A percentile compares a stretch with the other conserved stretches of the same genome.
Conservation (phyloP, 305 asterid species). For the Lippia alba region DNA sequence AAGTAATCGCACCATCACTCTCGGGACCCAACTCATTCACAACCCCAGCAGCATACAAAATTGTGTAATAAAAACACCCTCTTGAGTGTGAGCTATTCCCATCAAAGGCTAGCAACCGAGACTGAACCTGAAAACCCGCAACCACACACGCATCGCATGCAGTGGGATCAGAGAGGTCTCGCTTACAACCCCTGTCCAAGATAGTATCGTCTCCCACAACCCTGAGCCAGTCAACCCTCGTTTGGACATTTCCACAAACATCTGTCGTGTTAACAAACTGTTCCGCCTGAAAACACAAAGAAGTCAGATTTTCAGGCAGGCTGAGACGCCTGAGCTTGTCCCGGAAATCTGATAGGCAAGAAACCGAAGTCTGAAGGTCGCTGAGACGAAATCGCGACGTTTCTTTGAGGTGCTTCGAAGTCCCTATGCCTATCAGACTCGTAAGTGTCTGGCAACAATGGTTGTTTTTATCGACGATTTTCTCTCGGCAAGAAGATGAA, state of each 20-base stretch:
- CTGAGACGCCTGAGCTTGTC: slow-evolving; percentile 43
- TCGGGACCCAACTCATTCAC: slow-evolving; percentile 58
- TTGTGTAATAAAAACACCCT: slow-evolving; percentile 60
- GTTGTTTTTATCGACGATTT: neutral
- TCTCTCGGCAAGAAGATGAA: slow-evolving; percentile 51
- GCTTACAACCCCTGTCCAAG: slow-evolving; percentile 47
- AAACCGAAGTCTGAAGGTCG: slow-evolving; percentile 43
- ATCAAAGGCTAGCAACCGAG: slow-evolving; percentile 47
- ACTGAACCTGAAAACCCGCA: slow-evolving; percentile 59
- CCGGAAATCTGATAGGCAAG: slow-evolving; percentile 61
- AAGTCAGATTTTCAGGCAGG: slow-evolving; percentile 41
- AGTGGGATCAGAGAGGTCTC: slow-evolving; percentile 43
- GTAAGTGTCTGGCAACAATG: slow-evolving; percentile 69
- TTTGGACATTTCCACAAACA: slow-evolving; percentile 53
- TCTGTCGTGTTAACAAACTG: slow-evolving; percentile 53
- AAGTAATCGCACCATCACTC: slow-evolving; percentile 53
- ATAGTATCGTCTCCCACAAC: slow-evolving; percentile 43
- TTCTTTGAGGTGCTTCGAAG: slow-evolving; percentile 51
- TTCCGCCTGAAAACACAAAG: slow-evolving; percentile 50
- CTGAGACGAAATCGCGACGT: slow-evolving; percentile 57
- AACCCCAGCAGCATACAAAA: slow-evolving; percentile 64
- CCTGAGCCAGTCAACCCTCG: slow-evolving; percentile 49
- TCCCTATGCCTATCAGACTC: slow-evolving; percentile 58
- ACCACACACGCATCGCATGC: slow-evolving; percentile 61
- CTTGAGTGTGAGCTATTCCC: slow-evolving; percentile 46